Percentiles rank a stretch among this genome's conserved stretches.
phyloP scores from a whole-genome alignment of 225 moss, liverwort and hornwort genomes.

The Rhytidiadelphus loreus region DNA sequence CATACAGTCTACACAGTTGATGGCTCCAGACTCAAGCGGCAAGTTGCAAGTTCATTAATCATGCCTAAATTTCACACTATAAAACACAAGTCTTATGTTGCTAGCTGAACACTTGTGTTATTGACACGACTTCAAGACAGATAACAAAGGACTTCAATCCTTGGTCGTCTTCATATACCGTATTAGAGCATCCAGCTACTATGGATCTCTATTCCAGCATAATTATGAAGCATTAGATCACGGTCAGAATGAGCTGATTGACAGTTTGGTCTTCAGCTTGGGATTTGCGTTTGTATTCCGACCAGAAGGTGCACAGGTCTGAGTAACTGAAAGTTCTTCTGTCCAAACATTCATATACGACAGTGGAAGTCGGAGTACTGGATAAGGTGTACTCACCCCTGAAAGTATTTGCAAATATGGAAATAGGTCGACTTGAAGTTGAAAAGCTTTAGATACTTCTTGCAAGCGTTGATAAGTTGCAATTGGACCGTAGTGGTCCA shows the following conservation, averaged over 20 bases:
- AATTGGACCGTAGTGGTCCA: background rate
- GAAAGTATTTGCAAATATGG: background rate
- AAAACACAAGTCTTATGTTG: background rate
- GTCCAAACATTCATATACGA: background rate
- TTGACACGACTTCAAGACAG: background rate
- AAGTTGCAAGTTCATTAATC: background rate
- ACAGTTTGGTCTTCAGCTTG: background rate
- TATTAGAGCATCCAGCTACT: background rate
- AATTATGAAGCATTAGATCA: background rate
- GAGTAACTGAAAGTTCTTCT: background rate
- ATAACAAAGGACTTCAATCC: background rate
- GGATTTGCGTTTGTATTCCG: background rate
- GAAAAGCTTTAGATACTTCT: constrained; percentile 5
- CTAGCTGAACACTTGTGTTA: too few relatives aligned
- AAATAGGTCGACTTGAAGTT: constrained; percentile 3
- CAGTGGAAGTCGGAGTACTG: background rate
- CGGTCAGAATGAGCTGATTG: background rate
- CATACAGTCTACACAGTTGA: too few relatives aligned
- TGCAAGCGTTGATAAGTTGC: background rate
- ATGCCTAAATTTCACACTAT: background rate
- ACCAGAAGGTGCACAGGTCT: background rate
- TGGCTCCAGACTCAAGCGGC: background rate
- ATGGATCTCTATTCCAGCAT: background rate
- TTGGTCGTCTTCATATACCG: background rate
- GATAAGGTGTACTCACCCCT: constrained; percentile 1